phyloP scores from a whole-genome alignment of 2,329 filamentous ascomycete genomes.

The Paecilomyces formosus region DNA sequence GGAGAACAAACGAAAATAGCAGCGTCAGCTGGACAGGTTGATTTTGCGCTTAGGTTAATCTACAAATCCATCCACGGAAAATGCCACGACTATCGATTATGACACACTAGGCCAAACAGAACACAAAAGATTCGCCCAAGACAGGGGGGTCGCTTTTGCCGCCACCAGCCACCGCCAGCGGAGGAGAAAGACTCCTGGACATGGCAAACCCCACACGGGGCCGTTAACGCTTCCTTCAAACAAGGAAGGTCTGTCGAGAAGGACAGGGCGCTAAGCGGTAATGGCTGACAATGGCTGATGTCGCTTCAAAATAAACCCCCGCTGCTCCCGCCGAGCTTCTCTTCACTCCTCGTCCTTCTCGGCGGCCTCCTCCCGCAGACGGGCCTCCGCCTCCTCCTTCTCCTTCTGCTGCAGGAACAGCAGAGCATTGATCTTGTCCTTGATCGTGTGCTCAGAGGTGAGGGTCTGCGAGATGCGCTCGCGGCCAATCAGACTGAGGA shows the following conservation, averaged over 20 bases:
- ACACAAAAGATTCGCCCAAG: background rate
- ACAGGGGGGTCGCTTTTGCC: background rate
- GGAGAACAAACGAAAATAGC: background rate
- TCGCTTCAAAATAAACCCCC: background rate
- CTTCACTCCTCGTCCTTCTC: constrained; percentile 22
- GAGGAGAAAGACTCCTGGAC: background rate
- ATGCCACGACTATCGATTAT: background rate
- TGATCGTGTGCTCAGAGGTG: constrained; percentile 28
- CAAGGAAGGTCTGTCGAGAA: background rate
- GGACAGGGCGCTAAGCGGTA: too few relatives aligned
- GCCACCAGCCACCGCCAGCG: background rate
- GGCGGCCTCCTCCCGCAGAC: constrained; percentile 20
- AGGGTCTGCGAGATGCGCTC: constrained; percentile 57
- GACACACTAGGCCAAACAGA: background rate
- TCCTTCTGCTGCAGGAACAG: constrained; percentile 41
- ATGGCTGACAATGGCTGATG: background rate
- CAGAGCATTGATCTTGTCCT: constrained; percentile 48
- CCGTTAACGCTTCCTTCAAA: background rate
- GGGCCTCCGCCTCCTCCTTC: constrained; percentile 36
- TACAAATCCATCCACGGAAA: background rate
- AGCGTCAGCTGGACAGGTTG: constrained; percentile 1
- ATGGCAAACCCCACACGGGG: background rate
- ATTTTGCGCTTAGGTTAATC: background rate
- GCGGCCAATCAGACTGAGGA: constrained; percentile 72
- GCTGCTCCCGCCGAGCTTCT: background rate